These are phyloP conservation scores for Colletotrichum horii DNA, from an alignment of 2,329 filamentous ascomycete species.

Conservation along the genomic window DNA sequence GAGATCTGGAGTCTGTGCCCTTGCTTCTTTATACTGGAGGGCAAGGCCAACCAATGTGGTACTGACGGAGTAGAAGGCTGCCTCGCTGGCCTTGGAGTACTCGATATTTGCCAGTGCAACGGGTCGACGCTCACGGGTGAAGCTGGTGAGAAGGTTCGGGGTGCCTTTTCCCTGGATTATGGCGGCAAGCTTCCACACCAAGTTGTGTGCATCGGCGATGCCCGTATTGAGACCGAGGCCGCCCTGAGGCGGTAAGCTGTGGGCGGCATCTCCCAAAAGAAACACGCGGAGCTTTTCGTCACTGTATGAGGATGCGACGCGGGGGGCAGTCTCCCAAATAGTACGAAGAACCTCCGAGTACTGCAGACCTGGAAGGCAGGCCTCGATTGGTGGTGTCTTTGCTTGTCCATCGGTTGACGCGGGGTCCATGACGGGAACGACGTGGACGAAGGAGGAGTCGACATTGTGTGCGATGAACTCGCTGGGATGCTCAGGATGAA, in stretches of 20 bases:
- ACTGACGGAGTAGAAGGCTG: slow-evolving; percentile 11
- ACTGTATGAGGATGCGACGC: slow-evolving; percentile 1
- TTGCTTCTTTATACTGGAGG: not conserved
- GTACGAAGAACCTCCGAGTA: slow-evolving; percentile 6
- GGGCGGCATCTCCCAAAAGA: slow-evolving; percentile 62
- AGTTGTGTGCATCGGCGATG: slow-evolving; percentile 58
- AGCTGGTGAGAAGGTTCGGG: not conserved
- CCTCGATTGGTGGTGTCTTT: slow-evolving; percentile 1
- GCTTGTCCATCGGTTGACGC: not conserved
- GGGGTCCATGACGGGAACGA: slow-evolving; percentile 1
- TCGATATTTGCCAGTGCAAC: slow-evolving; percentile 14
- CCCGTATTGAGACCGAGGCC: slow-evolving; percentile 66
- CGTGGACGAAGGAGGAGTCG: slow-evolving; percentile 7
- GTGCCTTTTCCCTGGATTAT: not conserved
- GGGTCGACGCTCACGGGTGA: not conserved
- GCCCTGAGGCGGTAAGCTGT: slow-evolving; percentile 61
- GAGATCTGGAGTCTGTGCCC: not conserved
- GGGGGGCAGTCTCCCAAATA: slow-evolving; percentile 8
- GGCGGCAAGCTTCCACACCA: slow-evolving; percentile 52
- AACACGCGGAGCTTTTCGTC: slow-evolving; percentile 29
- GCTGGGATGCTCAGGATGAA: slow-evolving; percentile 8
- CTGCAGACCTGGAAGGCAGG: slow-evolving; percentile 7
- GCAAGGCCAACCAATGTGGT: slow-evolving; percentile 1
- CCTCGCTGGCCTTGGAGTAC: slow-evolving; percentile 13
- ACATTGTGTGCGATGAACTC: slow-evolving; percentile 10